phyloP scores from a whole-genome alignment of 2,329 filamentous ascomycete species.

The Fusarium protoensiforme region DNA sequence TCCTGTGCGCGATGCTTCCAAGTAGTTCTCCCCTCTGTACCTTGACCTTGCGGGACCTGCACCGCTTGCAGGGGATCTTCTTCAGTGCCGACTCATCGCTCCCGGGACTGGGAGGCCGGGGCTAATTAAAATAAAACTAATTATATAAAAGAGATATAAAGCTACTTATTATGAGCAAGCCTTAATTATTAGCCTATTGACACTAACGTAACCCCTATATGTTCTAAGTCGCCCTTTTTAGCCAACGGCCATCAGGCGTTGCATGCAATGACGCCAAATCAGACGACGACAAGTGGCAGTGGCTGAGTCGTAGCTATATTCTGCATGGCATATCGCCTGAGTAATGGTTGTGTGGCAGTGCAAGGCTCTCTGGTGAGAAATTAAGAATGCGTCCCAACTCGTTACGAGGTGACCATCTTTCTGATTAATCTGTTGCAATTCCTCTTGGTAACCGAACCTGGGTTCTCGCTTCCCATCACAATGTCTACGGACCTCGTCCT shows the following conservation, averaged over 20 bases:
- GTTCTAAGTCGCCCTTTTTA: neutral
- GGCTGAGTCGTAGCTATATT: neutral
- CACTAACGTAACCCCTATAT: no score
- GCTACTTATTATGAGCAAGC: no score
- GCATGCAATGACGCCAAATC: neutral
- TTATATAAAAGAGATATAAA: no score
- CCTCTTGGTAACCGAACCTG: neutral
- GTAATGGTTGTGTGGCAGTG: neutral
- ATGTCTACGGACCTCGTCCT: neutral
- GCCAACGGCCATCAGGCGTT: neutral
- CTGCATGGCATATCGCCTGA: neutral
- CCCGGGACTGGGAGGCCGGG: no score
- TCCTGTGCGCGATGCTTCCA: no score
- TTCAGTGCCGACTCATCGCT: no score
- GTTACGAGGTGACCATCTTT: neutral
- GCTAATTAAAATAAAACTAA: no score
- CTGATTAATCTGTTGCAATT: neutral
- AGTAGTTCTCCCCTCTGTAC: no score
- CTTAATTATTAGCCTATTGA: no score
- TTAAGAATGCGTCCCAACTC: neutral
- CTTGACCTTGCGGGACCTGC: no score
- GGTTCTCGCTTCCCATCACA: neutral
- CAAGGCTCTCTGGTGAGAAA: neutral
- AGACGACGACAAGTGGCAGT: neutral
- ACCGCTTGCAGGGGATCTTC: no score